phyloP scores from a whole-genome alignment of 78 protist species.

The Dictyostelium purpureum region DNA sequence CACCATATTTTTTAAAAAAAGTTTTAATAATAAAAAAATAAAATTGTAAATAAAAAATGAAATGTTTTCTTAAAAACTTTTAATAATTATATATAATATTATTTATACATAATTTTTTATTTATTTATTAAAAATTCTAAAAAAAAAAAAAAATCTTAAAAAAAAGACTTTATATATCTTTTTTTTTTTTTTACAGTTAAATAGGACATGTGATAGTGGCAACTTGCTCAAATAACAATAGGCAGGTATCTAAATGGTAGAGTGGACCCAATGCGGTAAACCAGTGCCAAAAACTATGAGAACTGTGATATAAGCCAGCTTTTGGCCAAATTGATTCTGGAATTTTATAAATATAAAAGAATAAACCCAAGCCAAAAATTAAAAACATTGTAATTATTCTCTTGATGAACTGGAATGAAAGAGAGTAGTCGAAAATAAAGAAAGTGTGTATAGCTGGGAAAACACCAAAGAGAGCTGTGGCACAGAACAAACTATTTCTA shows the following conservation, averaged over 20 bases:
- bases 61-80: no score
- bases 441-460: conserved; percentile 10
- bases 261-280: conserved; percentile 10
- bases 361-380: conserved; percentile 17
- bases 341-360: conserved; percentile 5
- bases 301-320: conserved; percentile 18
- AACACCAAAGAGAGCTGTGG: conserved; percentile 50
- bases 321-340: conserved; percentile 42
- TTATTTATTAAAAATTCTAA: no score
- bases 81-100: no score
- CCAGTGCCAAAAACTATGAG: conserved; percentile 64
- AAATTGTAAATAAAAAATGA: no score
- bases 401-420: background rate
- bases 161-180: no score
- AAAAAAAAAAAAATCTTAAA: no score
- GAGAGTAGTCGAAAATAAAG: background rate
- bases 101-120: no score
- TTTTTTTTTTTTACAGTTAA: no score
- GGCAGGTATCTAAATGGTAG: conserved; percentile 20
- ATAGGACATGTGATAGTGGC: no score
- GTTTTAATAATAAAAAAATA: no score
- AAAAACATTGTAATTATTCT: conserved; percentile 4
- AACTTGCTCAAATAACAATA: no score
- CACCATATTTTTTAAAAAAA: no score
- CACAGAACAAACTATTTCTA: conserved; percentile 9